Conservation (phyloP, 192 early-diverging fungal genomes). For the Backusella luteola region DNA sequence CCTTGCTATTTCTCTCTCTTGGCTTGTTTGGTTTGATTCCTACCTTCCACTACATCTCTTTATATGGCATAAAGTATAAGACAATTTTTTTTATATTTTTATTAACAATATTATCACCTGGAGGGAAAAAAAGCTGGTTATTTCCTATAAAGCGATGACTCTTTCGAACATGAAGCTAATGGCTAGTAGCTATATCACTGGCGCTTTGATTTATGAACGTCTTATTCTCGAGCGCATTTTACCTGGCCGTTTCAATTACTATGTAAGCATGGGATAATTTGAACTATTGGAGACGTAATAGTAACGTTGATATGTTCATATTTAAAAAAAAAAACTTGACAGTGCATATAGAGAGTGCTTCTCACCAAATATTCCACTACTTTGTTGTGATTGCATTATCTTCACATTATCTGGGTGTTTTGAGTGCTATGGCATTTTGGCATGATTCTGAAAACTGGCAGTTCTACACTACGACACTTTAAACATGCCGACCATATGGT, state of each 20-base stretch:
- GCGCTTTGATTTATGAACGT: slow-evolving; percentile 79
- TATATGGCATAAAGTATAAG: slow-evolving; percentile 62
- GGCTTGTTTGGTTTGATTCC: slow-evolving; percentile 78
- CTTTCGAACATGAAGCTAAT: slow-evolving; percentile 64
- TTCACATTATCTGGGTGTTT: slow-evolving; percentile 69
- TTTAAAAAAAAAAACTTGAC: neutral
- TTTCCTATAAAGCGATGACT: slow-evolving; percentile 48
- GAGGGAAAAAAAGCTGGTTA: slow-evolving; percentile 2
- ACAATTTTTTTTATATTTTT: neutral
- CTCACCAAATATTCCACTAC: slow-evolving; percentile 89
- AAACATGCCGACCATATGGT: neutral
- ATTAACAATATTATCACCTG: neutral
- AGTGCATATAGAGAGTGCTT: slow-evolving; percentile 46
- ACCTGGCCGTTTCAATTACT: slow-evolving; percentile 7
- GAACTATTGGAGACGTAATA: neutral
- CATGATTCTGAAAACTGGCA: slow-evolving; percentile 27
- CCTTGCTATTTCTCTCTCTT: slow-evolving; percentile 74
- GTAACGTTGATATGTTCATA: neutral
- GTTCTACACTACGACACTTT: neutral
- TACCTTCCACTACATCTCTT: slow-evolving; percentile 54
- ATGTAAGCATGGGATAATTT: neutral
- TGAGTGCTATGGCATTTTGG: slow-evolving; percentile 55
- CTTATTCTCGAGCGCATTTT: neutral
- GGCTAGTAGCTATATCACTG: slow-evolving; percentile 76
- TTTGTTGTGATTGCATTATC: slow-evolving; percentile 73